phyloP scores from a whole-genome alignment of 148 eudicot species.

The Cornus kousa region DNA sequence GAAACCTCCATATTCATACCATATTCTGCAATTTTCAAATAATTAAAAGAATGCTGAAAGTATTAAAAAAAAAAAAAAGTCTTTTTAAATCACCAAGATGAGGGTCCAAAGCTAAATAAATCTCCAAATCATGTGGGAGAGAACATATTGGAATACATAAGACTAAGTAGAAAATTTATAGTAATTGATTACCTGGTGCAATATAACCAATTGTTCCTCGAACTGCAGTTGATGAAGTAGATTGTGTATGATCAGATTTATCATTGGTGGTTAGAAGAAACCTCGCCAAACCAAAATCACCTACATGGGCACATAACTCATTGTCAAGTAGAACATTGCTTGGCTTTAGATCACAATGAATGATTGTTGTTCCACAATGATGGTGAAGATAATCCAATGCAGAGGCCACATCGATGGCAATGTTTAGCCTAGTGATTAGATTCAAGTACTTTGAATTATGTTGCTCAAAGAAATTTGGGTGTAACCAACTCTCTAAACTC shows the following conservation, averaged over 20 bases:
- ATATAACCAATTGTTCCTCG: constrained; percentile 14
- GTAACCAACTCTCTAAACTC: constrained; percentile 16
- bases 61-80: no score
- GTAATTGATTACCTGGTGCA: background rate
- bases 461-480: background rate
- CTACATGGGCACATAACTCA: background rate
- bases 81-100: no score
- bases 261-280: background rate
- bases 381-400: constrained; percentile 16
- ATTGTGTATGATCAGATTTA: background rate
- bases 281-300: constrained; percentile 13
- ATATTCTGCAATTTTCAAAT: no score
- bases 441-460: background rate
- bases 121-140: no score
- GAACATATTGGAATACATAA: no score
- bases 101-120: no score
- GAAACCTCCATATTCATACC: no score
- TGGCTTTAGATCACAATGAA: constrained; percentile 15
- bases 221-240: constrained; percentile 2
- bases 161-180: no score
- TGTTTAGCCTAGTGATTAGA: background rate
- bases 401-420: constrained; percentile 14
- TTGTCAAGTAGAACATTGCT: constrained; percentile 9
- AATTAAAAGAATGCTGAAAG: no score
- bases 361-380: background rate